Conservation (phyloP, 2,329 filamentous ascomycete genomes). For the Fusarium miscanthi region DNA sequence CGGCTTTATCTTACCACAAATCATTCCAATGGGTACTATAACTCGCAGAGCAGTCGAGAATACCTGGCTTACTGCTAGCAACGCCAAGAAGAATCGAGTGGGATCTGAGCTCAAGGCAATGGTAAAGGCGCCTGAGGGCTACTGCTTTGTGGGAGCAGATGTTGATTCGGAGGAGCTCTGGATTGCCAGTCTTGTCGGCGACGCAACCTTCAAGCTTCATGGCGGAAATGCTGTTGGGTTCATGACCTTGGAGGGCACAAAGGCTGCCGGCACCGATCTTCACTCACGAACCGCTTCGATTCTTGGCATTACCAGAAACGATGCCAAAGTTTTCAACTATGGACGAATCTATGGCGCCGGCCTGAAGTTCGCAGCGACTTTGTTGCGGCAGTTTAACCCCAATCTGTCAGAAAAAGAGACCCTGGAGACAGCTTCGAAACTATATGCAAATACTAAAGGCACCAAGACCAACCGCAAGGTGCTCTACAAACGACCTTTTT, state of each 20-base stretch:
- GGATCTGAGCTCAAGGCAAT: conserved; percentile 98
- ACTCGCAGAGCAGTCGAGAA: conserved; percentile 95
- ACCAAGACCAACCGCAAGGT: conserved; percentile 81
- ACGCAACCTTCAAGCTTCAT: conserved; percentile 93
- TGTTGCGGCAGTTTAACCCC: conserved; percentile 95
- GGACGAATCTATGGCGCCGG: conserved; percentile 99
- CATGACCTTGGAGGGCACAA: conserved; percentile 98
- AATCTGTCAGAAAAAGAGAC: conserved; percentile 83
- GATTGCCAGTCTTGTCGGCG: conserved; percentile 95
- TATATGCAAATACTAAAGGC: conserved; percentile 93
- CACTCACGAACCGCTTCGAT: conserved; percentile 95
- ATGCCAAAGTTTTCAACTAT: conserved; percentile 99
- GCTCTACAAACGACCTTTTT: conserved; percentile 82
- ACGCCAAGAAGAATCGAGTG: conserved; percentile 95
- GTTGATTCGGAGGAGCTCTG: conserved; percentile 98
- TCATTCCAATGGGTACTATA: conserved; percentile 98
- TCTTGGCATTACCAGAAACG: conserved; percentile 90
- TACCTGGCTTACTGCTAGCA: conserved; percentile 97
- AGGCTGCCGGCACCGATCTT: conserved; percentile 91
- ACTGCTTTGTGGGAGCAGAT: conserved; percentile 95
- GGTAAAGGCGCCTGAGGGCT: conserved; percentile 90
- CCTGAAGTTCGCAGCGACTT: conserved; percentile 88
- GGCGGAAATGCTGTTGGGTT: conserved; percentile 98
- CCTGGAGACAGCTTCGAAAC: conserved; percentile 75
- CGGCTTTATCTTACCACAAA: conserved; percentile 92